Evolutionary conservation across 495 filamentous ascomycete genomes (phyloP).

Genomic region (Penicillium waksmanii): DNA sequence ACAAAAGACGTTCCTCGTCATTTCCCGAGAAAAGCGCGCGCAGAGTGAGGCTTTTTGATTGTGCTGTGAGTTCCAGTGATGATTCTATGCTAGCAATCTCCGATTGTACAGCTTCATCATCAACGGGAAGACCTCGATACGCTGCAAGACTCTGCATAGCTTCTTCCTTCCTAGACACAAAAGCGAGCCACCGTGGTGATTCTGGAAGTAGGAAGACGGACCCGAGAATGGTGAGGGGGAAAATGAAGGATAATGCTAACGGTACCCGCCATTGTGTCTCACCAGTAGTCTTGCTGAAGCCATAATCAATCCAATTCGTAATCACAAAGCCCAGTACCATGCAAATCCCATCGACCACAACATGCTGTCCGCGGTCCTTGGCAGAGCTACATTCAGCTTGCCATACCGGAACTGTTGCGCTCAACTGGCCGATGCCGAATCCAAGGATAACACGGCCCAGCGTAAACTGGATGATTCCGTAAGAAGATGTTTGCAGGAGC

Average conservation of each 20-base stretch:
- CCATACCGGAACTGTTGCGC: conserved; percentile 48
- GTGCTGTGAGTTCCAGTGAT: background rate
- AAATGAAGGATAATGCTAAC: background rate
- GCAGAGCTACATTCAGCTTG: conserved; percentile 45
- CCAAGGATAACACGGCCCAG: conserved; percentile 46
- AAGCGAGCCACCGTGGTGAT: conserved; percentile 4
- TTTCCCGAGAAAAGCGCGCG: background rate
- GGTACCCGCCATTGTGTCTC: conserved; percentile 5
- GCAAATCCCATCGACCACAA: background rate
- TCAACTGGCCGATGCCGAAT: conserved; percentile 43
- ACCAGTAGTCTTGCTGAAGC: background rate
- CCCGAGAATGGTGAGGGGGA: background rate
- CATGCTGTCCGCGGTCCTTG: conserved; percentile 27
- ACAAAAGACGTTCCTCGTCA: conserved; percentile 13
- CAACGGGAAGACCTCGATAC: background rate
- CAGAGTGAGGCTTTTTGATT: background rate
- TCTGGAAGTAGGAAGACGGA: conserved; percentile 1
- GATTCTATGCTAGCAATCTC: conserved; percentile 3
- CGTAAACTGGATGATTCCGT: conserved; percentile 43
- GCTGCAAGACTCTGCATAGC: background rate
- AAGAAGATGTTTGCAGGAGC: conserved; percentile 45
- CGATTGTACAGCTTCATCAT: background rate
- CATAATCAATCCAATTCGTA: conserved; percentile 4
- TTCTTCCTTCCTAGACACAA: background rate
- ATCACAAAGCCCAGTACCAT: conserved; percentile 1